A percentile compares a stretch with the other conserved stretches of the same genome.
Evolutionary conservation across 352 stramenopile species (phyloP).

Genomic region (Elongisporangium anandrum): DNA sequence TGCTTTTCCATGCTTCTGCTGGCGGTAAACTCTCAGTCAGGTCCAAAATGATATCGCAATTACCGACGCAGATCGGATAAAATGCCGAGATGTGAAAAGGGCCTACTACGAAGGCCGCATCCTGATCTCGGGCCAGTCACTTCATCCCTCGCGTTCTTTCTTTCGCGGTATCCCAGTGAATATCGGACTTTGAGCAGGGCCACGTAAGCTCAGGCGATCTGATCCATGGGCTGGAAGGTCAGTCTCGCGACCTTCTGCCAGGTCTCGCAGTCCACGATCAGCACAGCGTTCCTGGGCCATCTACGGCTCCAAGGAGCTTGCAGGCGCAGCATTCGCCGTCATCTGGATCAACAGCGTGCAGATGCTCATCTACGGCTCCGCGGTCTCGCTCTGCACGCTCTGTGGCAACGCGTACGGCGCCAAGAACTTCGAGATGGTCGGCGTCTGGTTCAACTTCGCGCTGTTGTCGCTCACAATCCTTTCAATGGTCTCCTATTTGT

Average conservation of each 20-base stretch:
- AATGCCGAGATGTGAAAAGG: too few relatives aligned
- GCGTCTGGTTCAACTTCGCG: conserved; percentile 75
- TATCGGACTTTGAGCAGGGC: conserved; percentile 6
- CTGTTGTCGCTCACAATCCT: conserved; percentile 64
- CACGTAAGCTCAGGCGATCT: conserved; percentile 54
- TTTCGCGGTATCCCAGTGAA: too few relatives aligned
- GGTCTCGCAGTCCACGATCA: conserved; percentile 77
- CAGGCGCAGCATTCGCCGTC: conserved; percentile 58
- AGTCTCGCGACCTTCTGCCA: conserved; percentile 79
- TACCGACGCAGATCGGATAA: too few relatives aligned
- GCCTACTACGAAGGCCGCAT: too few relatives aligned
- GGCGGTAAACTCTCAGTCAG: too few relatives aligned
- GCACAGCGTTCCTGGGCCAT: conserved; percentile 71
- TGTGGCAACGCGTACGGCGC: conserved; percentile 78
- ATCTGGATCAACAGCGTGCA: conserved; percentile 81
- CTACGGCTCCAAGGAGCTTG: conserved; percentile 71
- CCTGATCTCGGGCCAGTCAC: too few relatives aligned
- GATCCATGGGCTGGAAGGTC: conserved; percentile 82
- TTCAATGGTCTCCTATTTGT: conserved; percentile 77
- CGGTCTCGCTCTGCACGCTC: conserved; percentile 71
- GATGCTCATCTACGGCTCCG: conserved; percentile 76
- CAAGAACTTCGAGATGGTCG: conserved; percentile 71
- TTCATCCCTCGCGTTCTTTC: too few relatives aligned
- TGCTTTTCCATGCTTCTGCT: too few relatives aligned
- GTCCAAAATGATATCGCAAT: too few relatives aligned